phyloP scores from a whole-genome alignment of 83 land plant species.

The Picea abies region DNA sequence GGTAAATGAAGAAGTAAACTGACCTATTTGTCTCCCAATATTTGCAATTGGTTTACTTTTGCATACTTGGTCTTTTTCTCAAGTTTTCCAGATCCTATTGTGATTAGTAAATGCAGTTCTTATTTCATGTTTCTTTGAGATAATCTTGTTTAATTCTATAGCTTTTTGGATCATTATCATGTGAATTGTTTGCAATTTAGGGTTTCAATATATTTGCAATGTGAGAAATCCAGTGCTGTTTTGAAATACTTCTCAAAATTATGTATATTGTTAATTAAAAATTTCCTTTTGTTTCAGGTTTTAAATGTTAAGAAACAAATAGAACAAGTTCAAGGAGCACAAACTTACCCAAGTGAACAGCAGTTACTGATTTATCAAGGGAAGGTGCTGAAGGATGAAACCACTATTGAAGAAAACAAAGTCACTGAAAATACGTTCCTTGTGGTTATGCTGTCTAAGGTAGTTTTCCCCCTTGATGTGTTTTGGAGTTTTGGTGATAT shows the following conservation, averaged over 20 bases:
- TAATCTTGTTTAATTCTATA: too few relatives aligned
- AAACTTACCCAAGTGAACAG: slow-evolving; percentile 88
- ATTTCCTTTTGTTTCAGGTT: slow-evolving; percentile 38
- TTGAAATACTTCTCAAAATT: neutral
- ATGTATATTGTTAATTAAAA: neutral
- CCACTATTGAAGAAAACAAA: slow-evolving; percentile 87
- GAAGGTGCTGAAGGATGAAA: slow-evolving; percentile 97
- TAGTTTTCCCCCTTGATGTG: slow-evolving; percentile 17
- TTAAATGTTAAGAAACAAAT: slow-evolving; percentile 92
- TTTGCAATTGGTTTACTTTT: too few relatives aligned
- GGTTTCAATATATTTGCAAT: neutral
- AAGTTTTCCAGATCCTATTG: too few relatives aligned
- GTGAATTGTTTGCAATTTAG: neutral
- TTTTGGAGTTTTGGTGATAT: too few relatives aligned
- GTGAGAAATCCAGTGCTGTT: neutral
- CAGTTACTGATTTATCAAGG: slow-evolving; percentile 96
- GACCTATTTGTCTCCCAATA: too few relatives aligned
- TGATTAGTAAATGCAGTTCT: too few relatives aligned
- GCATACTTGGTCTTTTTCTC: too few relatives aligned
- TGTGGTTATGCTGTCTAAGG: slow-evolving; percentile 99
- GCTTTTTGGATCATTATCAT: too few relatives aligned
- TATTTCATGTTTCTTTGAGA: too few relatives aligned
- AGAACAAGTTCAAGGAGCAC: slow-evolving; percentile 78
- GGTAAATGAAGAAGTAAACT: too few relatives aligned
- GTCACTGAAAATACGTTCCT: slow-evolving; percentile 93